Percentiles rank a stretch among this genome's conserved stretches.
Conservation (phyloP, 139 green algal species). For the Picochlorum sp. region DNA sequence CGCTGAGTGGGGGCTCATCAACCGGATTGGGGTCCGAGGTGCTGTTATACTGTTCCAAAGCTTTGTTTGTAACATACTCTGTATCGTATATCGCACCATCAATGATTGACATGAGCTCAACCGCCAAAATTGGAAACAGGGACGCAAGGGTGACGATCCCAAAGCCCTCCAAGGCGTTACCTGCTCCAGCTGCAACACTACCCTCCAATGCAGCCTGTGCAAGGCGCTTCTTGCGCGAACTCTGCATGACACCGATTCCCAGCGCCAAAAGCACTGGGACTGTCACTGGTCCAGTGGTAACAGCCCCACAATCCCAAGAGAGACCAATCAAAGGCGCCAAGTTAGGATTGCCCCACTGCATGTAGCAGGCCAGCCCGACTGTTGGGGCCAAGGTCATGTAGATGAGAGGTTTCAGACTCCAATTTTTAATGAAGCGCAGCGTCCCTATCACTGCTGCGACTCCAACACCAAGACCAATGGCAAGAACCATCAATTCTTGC, state of each 20-base stretch:
- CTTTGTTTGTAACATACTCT: constrained; percentile 23
- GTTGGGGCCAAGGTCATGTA: constrained; percentile 26
- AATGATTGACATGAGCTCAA: constrained; percentile 39
- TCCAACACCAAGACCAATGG: constrained; percentile 35
- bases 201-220: constrained; percentile 24
- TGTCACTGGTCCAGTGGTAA: constrained; percentile 41
- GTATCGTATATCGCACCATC: constrained; percentile 20
- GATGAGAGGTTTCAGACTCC: constrained; percentile 37
- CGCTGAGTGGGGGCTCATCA: constrained; percentile 23
- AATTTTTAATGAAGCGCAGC: constrained; percentile 29
- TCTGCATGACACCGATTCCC: constrained; percentile 36
- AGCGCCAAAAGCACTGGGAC: constrained; percentile 39
- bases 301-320: constrained; percentile 32
- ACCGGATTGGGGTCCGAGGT: neutral
- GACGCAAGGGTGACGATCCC: constrained; percentile 43
- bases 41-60: neutral
- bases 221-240: constrained; percentile 18
- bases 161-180: constrained; percentile 44
- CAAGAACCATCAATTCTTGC: constrained; percentile 33
- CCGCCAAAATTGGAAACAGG: constrained; percentile 35
- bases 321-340: constrained; percentile 29
- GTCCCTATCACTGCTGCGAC: constrained; percentile 37
- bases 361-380: constrained; percentile 36
- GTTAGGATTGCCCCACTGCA: constrained; percentile 46
- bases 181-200: constrained; percentile 14